These are phyloP conservation scores for Plasmopara halstedii DNA, from an alignment of 352 stramenopile species.

Conservation along the genomic window DNA sequence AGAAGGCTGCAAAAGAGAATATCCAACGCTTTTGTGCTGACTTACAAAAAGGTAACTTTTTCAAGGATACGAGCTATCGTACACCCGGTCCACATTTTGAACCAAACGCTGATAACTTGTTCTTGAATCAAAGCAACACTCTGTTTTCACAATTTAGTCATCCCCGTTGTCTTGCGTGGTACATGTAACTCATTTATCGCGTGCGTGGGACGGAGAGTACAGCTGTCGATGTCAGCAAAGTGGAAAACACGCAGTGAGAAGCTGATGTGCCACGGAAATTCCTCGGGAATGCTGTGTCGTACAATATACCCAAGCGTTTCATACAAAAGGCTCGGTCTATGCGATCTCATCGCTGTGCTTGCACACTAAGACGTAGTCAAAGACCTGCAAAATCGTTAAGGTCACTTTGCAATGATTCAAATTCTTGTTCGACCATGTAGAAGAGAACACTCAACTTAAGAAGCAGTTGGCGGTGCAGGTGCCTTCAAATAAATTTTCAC, in stretches of 20 bases:
- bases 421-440: constrained; percentile 79
- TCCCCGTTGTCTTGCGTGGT: constrained; percentile 57
- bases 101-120: constrained; percentile 52
- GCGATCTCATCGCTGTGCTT: constrained; percentile 91
- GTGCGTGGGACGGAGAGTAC: constrained; percentile 71
- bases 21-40: constrained; percentile 68
- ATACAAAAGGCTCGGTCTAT: constrained; percentile 87
- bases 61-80: constrained; percentile 44
- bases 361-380: constrained; percentile 93
- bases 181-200: constrained; percentile 58
- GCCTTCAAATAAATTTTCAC: too few species aligned
- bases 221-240: constrained; percentile 66
- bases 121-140: constrained; percentile 56
- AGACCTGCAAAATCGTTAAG: constrained; percentile 64
- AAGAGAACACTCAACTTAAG: too few species aligned
- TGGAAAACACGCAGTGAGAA: constrained; percentile 71
- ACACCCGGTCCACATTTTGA: constrained; percentile 46
- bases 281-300: constrained; percentile 72
- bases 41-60: constrained; percentile 67
- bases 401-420: constrained; percentile 76
- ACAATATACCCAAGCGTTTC: constrained; percentile 75
- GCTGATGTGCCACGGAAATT: constrained; percentile 60
- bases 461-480: too few species aligned
- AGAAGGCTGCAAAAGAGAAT: constrained; percentile 41
- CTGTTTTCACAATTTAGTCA: constrained; percentile 82